Evolutionary conservation across 2,329 filamentous ascomycete genomes (phyloP), one percentile per base, ranked within the genome.

Genomic region (Phaeophleospora eucalypticola): DNA sequence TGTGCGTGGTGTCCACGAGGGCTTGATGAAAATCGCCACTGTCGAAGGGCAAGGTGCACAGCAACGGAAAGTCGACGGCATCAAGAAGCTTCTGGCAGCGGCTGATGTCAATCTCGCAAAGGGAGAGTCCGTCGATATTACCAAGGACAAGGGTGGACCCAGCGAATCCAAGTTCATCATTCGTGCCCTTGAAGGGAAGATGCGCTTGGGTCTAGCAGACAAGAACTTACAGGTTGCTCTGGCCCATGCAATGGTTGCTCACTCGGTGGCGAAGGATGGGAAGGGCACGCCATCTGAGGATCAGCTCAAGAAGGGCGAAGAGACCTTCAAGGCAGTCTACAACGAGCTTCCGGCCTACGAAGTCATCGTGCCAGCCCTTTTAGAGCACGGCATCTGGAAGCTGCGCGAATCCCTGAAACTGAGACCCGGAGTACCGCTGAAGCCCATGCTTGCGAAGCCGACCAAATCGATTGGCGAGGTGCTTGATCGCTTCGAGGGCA

Each of bases 401-500:
- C 72, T 98, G 10, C 80, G 81, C 43, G 85, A 95, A 8, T 81
- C 85, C 46, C 96, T 93, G 78, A 94, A 94, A 67, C 78, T 98
- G 36, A 87, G 89, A 57, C 91, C 93, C 0, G 93, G 93, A 53
- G 87, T 98, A 14, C 93, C 93, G 0, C 76, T 98, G 48, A 98
- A 98, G 69, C 93, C 93, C 59, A 98, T 98, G 93, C 78, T 98
- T 72, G 93, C 93, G 16, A 97, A 97, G 62, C 93, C 93, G 2
- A 98, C 93, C 8, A 98, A 98, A 68, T 90, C 93, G 4, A 96
- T 98, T 60, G 95, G 90, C 1, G 93, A 98, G 70, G 93, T 98
- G 0, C 78, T 98, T 9, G 91, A 98, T 68, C 87, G 93, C 4
- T 98, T 98, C 57, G 93, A 97, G 65, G 83, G 87, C 54, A 93